Evolutionary conservation across 1,284 basidiomycete genomes (phyloP), one percentile per base, ranked within the genome.

Genomic region (Ustilago hordei): DNA sequence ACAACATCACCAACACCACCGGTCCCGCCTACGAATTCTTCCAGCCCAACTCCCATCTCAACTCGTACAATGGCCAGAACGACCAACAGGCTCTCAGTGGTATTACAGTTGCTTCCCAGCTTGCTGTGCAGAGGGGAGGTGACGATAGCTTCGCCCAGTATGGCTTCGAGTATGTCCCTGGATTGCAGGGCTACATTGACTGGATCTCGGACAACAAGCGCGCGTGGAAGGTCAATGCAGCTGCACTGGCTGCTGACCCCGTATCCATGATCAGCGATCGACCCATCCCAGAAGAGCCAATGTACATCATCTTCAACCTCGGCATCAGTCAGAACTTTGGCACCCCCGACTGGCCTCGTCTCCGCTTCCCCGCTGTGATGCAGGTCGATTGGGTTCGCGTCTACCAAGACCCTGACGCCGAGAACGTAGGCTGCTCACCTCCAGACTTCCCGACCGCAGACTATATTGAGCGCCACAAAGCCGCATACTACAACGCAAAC

Each of bases 191-290:
- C 89, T 60, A 90, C 91, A 34, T 98, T 93, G 94, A 93, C 67
- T 85, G 83, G 77, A 56, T 81, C 23, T 66, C 64, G 8, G 35
- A 78, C 50, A 60, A 52, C 56, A 8, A 63, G 63, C 58, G 71
- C 19, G 66, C 81, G 0, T 80, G 75, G 79, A 80, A 91, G 4
- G 82, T 97, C 60, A 89, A 90, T 36, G 89, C 89, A 17, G 87
- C 88, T 43, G 95, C 92, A 8, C 90, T 95, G 87, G 90, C 87
- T 5, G 89, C 92, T 4, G 92, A 95, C 83, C 61, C 87, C 4
- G 69, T 70, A 13, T 59, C 60, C 17, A 57, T 54, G 50, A 75
- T 78, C 53, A 64, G 62, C 66, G 56, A 63, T 52, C 59, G 82
- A 45, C 76, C 61, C 48, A 70, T 78, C 54, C 81, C 79, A 15